phyloP scores from a whole-genome alignment of 2,329 filamentous ascomycete genomes.

The Diplodia sapinea region DNA sequence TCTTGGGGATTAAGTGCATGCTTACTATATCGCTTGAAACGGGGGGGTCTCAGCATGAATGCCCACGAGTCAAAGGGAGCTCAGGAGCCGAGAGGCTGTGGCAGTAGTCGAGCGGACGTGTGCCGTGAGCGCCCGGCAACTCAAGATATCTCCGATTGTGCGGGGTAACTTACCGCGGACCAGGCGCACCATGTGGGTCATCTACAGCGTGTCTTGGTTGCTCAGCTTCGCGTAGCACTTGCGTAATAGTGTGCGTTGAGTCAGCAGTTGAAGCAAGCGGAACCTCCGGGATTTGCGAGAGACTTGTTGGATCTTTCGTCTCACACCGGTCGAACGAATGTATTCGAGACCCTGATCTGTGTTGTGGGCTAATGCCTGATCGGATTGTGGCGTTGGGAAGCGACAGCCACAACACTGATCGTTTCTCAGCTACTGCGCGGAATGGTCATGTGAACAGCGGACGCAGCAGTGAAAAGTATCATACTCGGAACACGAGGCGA shows the following conservation, averaged over 20 bases:
- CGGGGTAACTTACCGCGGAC: slow-evolving; percentile 9
- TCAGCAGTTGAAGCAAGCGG: not conserved
- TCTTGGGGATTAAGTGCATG: not conserved
- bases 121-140: not conserved
- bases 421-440: not conserved
- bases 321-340: not conserved
- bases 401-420: slow-evolving; percentile 23
- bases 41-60: not conserved
- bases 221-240: not conserved
- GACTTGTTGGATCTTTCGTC: not conserved
- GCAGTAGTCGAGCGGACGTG: slow-evolving; percentile 3
- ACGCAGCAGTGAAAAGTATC: not conserved
- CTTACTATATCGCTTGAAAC: not conserved
- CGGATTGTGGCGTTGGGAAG: slow-evolving; percentile 15
- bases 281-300: not conserved
- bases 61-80: not conserved
- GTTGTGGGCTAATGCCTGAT: not conserved
- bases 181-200: not conserved
- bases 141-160: slow-evolving; percentile 10
- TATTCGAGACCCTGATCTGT: not conserved
- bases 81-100: slow-evolving; percentile 10
- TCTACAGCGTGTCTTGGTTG: not conserved
- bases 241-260: not conserved
- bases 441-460: not conserved
- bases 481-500: not conserved